A percentile compares a stretch with the other conserved stretches of the same genome.
Conservation (phyloP, 306 rosid genomes). For the Oemleria cerasiformis region DNA sequence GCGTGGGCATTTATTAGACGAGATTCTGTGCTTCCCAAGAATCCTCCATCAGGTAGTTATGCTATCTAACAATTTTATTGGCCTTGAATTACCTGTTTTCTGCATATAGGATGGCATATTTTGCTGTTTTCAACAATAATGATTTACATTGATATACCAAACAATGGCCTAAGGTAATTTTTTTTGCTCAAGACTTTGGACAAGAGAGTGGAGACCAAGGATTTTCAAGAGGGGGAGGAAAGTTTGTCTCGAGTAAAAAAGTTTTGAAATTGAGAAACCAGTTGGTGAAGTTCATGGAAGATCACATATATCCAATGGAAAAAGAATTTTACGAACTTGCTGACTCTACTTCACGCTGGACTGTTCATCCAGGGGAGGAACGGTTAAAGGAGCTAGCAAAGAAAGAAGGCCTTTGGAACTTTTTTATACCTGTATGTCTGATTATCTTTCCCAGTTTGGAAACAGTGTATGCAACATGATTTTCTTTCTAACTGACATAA, state of each 20-base stretch:
- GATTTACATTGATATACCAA: constrained; percentile 21
- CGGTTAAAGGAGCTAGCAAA: constrained; percentile 81
- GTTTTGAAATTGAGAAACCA: constrained; percentile 55
- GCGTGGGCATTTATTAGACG: constrained; percentile 65
- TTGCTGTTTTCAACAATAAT: constrained; percentile 17
- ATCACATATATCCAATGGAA: constrained; percentile 86
- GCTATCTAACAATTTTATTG: constrained; percentile 20
- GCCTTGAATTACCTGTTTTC: constrained; percentile 23
- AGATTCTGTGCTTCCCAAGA: constrained; percentile 67
- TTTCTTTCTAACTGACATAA: background rate
- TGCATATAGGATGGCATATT: constrained; percentile 11
- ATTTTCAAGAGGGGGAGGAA: constrained; percentile 47
- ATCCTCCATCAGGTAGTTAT: constrained; percentile 74
- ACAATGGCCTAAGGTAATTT: constrained; percentile 27
- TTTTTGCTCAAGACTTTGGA: constrained; percentile 29
- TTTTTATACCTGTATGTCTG: constrained; percentile 79
- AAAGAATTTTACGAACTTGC: constrained; percentile 78
- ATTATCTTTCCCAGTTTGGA: constrained; percentile 12
- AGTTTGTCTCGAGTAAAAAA: constrained; percentile 59
- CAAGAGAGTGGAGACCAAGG: constrained; percentile 39
- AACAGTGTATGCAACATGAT: background rate
- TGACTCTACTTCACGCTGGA: constrained; percentile 77
- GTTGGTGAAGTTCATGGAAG: constrained; percentile 80
- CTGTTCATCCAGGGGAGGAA: constrained; percentile 88
- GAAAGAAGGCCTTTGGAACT: constrained; percentile 96